Evolutionary conservation across 192 early-diverging fungal species (phyloP), one percentile per base, ranked within the genome.

Genomic region (Anaeromyces robustus): DNA sequence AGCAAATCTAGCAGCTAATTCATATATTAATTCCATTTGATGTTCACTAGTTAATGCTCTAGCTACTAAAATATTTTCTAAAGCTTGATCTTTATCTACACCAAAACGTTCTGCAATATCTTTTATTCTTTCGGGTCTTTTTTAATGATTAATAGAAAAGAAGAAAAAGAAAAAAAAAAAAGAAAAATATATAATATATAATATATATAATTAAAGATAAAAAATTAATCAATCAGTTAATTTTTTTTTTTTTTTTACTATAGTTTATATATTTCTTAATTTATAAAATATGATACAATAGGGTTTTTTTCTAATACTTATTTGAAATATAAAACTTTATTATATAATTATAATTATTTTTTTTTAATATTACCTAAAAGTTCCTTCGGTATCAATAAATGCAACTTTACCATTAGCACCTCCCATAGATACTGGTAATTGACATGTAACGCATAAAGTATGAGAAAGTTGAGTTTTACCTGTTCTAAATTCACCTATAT

Each of bases 401-500:
- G 86, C 86, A 18, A 84, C 87, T 89, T 88, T 88, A 31, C 94
- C 92, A 37, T 91, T 90, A 26, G 89, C 92, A 43, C 95, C 95
- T 29, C 95, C 95, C 87, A 92, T 89, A 9, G 80, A 78, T 4
- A 81, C 28, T 2, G 94, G 92, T n/a, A 96, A 87, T 78, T 96
- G 95, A 29, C 87, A 90, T 4, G 86, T 86, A 12, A 95, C 93
- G 82, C 93, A 94, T 17, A 96, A 83, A 0, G 94, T 96, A 80
- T 94, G 94, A 17, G 86, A 88, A 3, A 96, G 83, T 83, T 96
- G 94, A 2, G 94, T 96, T 81, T 96, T 96, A 1, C 94, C 94
- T 12, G 94, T 96, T 30, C 94, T 85, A 83, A 94, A 96, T 83
- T 95, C 94, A 18, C 52, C 52, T 68, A n/a, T n/a, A 9, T 7